phyloP scores from a whole-genome alignment of 139 green algal species.

The Coelastrella sp. region DNA sequence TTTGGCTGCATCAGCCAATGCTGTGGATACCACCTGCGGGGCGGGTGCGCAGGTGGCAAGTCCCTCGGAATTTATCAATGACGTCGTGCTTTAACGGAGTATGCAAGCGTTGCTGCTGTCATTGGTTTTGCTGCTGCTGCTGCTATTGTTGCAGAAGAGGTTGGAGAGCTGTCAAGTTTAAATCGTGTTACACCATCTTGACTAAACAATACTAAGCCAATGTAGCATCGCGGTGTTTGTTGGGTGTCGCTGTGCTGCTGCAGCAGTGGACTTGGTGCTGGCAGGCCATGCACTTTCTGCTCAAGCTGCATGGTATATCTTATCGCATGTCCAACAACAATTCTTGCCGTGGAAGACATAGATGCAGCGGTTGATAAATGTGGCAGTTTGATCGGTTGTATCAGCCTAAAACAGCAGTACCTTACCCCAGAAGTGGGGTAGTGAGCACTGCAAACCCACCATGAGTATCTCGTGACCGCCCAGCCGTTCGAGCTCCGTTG shows the following conservation, averaged over 20 bases:
- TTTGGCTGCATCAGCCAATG: neutral
- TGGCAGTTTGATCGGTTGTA: neutral
- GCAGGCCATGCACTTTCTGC: neutral
- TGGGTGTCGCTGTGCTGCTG: too few species aligned
- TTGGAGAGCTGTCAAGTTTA: too few species aligned
- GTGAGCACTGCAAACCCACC: neutral
- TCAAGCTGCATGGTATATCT: neutral
- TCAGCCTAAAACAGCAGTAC: neutral
- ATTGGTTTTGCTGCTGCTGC: too few species aligned
- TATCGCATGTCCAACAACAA: neutral
- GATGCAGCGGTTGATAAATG: neutral
- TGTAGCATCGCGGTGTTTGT: too few species aligned
- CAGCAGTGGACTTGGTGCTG: neutral
- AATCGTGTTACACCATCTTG: too few species aligned
- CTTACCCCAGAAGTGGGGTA: neutral
- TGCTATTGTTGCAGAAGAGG: too few species aligned
- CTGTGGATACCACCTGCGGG: constrained; percentile 36
- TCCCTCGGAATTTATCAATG: neutral
- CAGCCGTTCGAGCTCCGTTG: constrained; percentile 17
- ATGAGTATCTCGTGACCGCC: constrained; percentile 37
- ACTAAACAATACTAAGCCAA: too few species aligned
- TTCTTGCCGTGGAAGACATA: neutral
- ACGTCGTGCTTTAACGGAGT: neutral
- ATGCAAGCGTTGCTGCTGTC: neutral
- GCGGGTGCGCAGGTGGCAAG: neutral